Base-by-base conservation (phyloP, 2,329 filamentous ascomycete genomes). In the Trichophyton rubrum region DNA sequence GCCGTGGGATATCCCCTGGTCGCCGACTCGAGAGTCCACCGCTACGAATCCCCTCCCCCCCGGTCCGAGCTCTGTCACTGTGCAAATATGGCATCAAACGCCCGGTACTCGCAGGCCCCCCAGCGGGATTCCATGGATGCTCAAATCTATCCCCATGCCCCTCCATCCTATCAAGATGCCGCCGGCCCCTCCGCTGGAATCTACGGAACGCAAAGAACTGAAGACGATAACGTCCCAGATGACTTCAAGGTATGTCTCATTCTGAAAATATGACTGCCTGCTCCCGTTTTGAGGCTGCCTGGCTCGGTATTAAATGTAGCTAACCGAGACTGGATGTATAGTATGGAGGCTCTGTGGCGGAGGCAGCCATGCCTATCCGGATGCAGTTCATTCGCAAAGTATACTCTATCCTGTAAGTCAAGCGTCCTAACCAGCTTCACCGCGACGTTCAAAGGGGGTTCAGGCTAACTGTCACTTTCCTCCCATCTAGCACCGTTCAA, bases 381-480 rank as follows among this genome's bases (percentile, higher is more conserved):
- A 95, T 96, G 85, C 89, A 93, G 75, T 99, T 96, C 75, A 82
- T 96, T 68, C 87, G 91, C 75, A 97, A 97, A 80, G 93, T 99
- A 71, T 99, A 99, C 78, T 87, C 90, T 62, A 99, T 99, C 75
- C 81, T 99, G 77, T 84, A 73, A 77, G 80, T 73, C 20, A 38
- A 38, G 13, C 35, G 15, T 27, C 9, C 2, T 0, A 43, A 8
- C 33, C 27, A 24, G 9, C 20, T 57, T 35, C 1, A 9, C 11
- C 20, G 7, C 27, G 27, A 30, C 27, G 27, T 30, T 30, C 27
- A 30, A 30, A 30, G 6, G 27, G 27, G 27, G 1, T 1, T 30
- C 27, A 30, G 2, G 27, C 27, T 30, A 30, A 30, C 27, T 30
- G 27, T 7, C 1, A 3, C 33, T 33, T 35, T 61, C 20, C 15